Conservation (phyloP, 163 green algal genomes). For the Chlorella variabilis region DNA sequence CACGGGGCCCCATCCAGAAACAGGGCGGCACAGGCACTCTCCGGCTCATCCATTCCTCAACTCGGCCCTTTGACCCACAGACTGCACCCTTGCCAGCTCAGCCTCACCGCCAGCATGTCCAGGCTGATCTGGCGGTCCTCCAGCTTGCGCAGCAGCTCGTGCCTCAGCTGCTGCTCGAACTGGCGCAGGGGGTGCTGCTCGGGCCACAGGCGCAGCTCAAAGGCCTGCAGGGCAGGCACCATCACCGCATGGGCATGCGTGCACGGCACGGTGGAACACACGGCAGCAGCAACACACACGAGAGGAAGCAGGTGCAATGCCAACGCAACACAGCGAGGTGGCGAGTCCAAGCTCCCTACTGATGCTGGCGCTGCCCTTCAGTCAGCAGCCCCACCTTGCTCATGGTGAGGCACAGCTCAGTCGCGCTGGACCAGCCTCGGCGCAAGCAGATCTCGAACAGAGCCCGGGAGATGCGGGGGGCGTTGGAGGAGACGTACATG, state of each 20-base stretch:
- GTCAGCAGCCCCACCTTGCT: slow-evolving; percentile 62
- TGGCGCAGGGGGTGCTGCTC: slow-evolving; percentile 90
- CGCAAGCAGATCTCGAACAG: slow-evolving; percentile 95
- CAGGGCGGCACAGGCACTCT: no score
- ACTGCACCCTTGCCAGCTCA: not conserved
- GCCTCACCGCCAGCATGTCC: slow-evolving; percentile 67
- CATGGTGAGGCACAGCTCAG: slow-evolving; percentile 79
- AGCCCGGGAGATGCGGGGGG: slow-evolving; percentile 87
- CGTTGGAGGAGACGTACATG: slow-evolving; percentile 92
- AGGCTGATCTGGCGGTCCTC: slow-evolving; percentile 78
- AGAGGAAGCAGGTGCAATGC: no score
- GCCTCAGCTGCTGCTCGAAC: slow-evolving; percentile 78
- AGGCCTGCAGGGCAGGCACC: slow-evolving; percentile 54
- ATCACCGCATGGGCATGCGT: no score
- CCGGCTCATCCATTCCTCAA: no score
- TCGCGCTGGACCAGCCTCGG: slow-evolving; percentile 80
- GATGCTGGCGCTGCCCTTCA: no score
- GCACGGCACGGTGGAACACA: not conserved
- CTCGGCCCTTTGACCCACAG: not conserved
- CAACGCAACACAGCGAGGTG: no score
- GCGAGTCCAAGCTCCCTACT: no score
- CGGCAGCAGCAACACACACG: no score
- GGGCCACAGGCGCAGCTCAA: slow-evolving; percentile 84
- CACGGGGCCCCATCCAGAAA: no score
- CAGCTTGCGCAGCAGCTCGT: slow-evolving; percentile 87